Conservation (phyloP, 768 basidiomycete genomes). For the Phanerochaete sordida region DNA sequence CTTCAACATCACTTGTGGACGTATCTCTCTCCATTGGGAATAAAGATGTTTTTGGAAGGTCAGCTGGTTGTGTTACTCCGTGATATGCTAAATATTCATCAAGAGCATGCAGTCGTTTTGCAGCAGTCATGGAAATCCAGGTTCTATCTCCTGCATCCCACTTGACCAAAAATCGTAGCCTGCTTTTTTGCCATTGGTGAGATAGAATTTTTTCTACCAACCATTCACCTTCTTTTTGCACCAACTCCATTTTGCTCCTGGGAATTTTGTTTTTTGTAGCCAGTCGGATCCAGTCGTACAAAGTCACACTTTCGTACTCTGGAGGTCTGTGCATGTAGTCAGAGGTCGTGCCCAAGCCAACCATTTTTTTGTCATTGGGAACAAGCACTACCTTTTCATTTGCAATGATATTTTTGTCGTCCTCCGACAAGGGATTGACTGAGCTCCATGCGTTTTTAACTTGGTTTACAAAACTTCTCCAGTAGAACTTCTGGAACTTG, state of each 20-base stretch:
- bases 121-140: neutral
- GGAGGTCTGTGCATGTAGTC: neutral
- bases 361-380: neutral
- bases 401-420: neutral
- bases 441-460: neutral
- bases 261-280: neutral
- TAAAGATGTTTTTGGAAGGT: neutral
- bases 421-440: neutral
- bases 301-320: neutral
- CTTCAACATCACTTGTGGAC: neutral
- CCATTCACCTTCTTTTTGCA: neutral
- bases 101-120: neutral
- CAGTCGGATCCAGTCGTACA: slow-evolving; percentile 22
- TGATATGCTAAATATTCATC: neutral
- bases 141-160: neutral
- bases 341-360: neutral
- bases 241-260: neutral
- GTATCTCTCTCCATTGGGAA: neutral
- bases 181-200: slow-evolving; percentile 13
- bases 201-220: neutral
- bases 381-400: neutral
- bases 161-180: neutral
- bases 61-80: too few relatives aligned
- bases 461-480: neutral
- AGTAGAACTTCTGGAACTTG: slow-evolving; percentile 2